Conservation (phyloP, 2,329 filamentous ascomycete species). For the Claviceps sp. region DNA sequence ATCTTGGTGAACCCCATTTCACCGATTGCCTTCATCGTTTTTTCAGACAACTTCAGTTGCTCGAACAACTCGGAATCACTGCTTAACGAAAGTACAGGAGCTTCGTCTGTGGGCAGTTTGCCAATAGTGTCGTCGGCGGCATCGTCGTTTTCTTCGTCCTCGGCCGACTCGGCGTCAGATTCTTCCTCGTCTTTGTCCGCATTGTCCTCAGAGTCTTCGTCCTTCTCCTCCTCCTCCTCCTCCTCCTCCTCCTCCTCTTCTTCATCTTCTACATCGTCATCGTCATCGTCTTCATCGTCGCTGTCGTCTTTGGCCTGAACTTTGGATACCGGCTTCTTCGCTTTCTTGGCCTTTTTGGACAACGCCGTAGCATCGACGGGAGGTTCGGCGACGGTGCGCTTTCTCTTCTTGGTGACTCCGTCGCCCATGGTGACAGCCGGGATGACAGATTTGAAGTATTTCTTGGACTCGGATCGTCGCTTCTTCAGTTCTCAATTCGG, state of each 20-base stretch:
- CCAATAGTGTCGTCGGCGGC: slow-evolving; percentile 15
- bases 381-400: slow-evolving; percentile 23
- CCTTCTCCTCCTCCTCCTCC: slow-evolving; percentile 7
- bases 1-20: slow-evolving; percentile 92
- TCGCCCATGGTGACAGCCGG: slow-evolving; percentile 18
- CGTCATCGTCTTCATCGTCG: slow-evolving; percentile 16
- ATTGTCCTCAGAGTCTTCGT: slow-evolving; percentile 11
- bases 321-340: slow-evolving; percentile 21
- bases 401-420: slow-evolving; percentile 30
- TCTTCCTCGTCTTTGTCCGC: slow-evolving; percentile 14
- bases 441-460: neutral
- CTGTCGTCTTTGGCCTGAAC: slow-evolving; percentile 16
- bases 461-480: neutral
- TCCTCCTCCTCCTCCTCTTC: slow-evolving; percentile 10
- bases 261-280: slow-evolving; percentile 16
- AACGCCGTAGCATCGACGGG: slow-evolving; percentile 10
- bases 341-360: slow-evolving; percentile 28
- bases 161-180: slow-evolving; percentile 7
- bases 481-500: neutral
- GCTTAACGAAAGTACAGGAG: slow-evolving; percentile 39
- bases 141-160: slow-evolving; percentile 8
- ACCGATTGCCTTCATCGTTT: slow-evolving; percentile 74
- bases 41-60: slow-evolving; percentile 74
- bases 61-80: slow-evolving; percentile 58
- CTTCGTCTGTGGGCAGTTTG: slow-evolving; percentile 23